phyloP scores from a whole-genome alignment of 768 basidiomycete species.

The Amyloporia xantha region DNA sequence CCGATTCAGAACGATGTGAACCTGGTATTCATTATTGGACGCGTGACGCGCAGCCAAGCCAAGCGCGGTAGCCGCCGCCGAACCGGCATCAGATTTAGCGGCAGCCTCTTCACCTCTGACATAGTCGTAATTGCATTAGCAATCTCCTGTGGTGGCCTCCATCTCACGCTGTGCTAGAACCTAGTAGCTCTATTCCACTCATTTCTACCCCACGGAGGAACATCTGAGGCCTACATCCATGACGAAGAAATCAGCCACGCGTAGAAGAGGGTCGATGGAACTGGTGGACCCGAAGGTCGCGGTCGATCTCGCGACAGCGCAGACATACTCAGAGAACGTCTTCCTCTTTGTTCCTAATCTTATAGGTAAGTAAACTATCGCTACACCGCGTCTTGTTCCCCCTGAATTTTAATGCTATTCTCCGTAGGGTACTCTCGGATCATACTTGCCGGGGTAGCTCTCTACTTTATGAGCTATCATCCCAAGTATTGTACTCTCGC shows the following conservation, averaged over 20 bases:
- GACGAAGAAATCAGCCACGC: slow-evolving; percentile 13
- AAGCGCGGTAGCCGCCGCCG: not conserved
- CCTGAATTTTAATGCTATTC: no score
- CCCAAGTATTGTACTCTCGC: slow-evolving; percentile 87
- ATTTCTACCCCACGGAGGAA: no score
- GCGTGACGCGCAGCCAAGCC: no score
- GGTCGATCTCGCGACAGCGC: slow-evolving; percentile 80
- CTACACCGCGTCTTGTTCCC: no score
- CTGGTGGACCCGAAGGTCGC: slow-evolving; percentile 80
- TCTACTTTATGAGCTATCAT: slow-evolving; percentile 93
- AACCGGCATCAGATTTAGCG: not conserved
- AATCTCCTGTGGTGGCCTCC: not conserved
- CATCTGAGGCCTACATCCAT: slow-evolving; percentile 4
- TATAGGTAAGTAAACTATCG: slow-evolving; percentile 61
- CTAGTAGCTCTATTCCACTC: not conserved
- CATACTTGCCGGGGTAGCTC: slow-evolving; percentile 80
- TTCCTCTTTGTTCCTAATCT: slow-evolving; percentile 97
- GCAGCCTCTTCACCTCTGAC: not conserved
- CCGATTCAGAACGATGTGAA: no score
- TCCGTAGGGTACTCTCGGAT: slow-evolving; percentile 80
- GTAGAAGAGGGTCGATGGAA: slow-evolving; percentile 52
- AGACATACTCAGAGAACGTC: slow-evolving; percentile 89
- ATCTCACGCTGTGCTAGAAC: not conserved
- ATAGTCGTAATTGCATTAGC: not conserved
- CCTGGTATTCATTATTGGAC: no score